Percentiles rank a stretch among this genome's conserved stretches.
Evolutionary conservation across 345 rosid genomes (phyloP).

Genomic region (Punica granatum): DNA sequence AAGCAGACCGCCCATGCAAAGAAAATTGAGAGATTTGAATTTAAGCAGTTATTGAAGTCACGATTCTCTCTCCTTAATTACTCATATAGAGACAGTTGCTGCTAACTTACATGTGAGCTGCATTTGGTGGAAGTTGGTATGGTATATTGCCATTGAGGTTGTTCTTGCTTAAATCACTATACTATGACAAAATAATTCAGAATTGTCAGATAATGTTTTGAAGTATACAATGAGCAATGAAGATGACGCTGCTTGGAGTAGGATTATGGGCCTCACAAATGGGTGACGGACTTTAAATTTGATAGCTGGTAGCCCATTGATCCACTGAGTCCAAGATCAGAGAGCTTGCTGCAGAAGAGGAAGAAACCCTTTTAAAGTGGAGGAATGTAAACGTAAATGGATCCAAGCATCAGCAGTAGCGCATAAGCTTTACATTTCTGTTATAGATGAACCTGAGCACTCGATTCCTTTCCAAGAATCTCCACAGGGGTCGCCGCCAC

Average conservation of each 20-base stretch:
- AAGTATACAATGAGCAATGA: slow-evolving; percentile 4
- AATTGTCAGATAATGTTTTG: slow-evolving; percentile 14
- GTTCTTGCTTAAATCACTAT: slow-evolving; percentile 90
- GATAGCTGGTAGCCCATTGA: slow-evolving; percentile 76
- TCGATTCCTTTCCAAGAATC: slow-evolving; percentile 81
- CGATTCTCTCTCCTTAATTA: not conserved
- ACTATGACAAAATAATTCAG: slow-evolving; percentile 38
- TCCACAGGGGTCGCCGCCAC: slow-evolving; percentile 89
- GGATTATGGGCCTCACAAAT: slow-evolving; percentile 57
- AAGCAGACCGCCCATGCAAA: not conserved
- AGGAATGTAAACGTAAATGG: not conserved
- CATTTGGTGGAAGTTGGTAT: slow-evolving; percentile 86
- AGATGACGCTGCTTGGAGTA: slow-evolving; percentile 10
- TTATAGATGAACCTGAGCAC: slow-evolving; percentile 75
- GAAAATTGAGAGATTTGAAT: not conserved
- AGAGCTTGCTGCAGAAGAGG: slow-evolving; percentile 47
- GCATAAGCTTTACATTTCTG: slow-evolving; percentile 45
- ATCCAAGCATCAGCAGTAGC: not conserved
- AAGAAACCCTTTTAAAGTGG: not conserved
- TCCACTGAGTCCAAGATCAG: slow-evolving; percentile 72
- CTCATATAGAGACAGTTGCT: not conserved
- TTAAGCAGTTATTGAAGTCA: not conserved
- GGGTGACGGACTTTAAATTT: slow-evolving; percentile 72
- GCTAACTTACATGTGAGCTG: slow-evolving; percentile 47
- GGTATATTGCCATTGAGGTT: slow-evolving; percentile 73